These are phyloP conservation scores for Lecanosticta acicola DNA, from an alignment of 2,329 filamentous ascomycete species.

Conservation along the genomic window DNA sequence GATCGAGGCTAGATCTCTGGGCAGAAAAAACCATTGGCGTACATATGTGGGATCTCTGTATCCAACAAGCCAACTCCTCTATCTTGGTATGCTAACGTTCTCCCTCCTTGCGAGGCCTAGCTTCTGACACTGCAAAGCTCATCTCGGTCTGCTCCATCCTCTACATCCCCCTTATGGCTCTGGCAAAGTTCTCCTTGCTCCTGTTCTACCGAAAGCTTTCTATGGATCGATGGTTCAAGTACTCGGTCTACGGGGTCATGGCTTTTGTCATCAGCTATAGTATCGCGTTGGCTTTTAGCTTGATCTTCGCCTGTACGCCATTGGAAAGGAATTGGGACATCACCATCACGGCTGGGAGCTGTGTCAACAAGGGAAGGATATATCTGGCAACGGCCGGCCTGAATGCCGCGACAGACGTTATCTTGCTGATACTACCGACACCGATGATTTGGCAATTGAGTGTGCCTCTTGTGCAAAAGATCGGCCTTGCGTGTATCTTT, in stretches of 20 bases:
- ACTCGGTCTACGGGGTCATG: slow-evolving; percentile 11
- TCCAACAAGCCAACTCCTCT: not conserved
- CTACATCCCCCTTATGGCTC: slow-evolving; percentile 13
- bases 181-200: slow-evolving; percentile 14
- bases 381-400: slow-evolving; percentile 15
- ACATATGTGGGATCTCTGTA: slow-evolving; percentile 12
- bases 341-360: slow-evolving; percentile 11
- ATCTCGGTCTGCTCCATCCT: slow-evolving; percentile 7
- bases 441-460: slow-evolving; percentile 4
- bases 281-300: slow-evolving; percentile 4
- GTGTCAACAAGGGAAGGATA: slow-evolving; percentile 10
- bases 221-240: slow-evolving; percentile 11
- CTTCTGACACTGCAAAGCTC: slow-evolving; percentile 3
- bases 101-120: not conserved
- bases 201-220: slow-evolving; percentile 14
- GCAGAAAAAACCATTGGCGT: slow-evolving; percentile 6
- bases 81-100: not conserved
- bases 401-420: slow-evolving; percentile 15
- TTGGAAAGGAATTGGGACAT: slow-evolving; percentile 11
- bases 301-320: slow-evolving; percentile 15
- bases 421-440: slow-evolving; percentile 8
- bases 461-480: slow-evolving; percentile 8
- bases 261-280: slow-evolving; percentile 8
- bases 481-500: slow-evolving; percentile 13
- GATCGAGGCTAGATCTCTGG: not conserved